A percentile compares a stretch with the other conserved stretches of the same genome.
Evolutionary conservation across 495 filamentous ascomycete genomes (phyloP).

Genomic region (Sordaria brevicollis): DNA sequence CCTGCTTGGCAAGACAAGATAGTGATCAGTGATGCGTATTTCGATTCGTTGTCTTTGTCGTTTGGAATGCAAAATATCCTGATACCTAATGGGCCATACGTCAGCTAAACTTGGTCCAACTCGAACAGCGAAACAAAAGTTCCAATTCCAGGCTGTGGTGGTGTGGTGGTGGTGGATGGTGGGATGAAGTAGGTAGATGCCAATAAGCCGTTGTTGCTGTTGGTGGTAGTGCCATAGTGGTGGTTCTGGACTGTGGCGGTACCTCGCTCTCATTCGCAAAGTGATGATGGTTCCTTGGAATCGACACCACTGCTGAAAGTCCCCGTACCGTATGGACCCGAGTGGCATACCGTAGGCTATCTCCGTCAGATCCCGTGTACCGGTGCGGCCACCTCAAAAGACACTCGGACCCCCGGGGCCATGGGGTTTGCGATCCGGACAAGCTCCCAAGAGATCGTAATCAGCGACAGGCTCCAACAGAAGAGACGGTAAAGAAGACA

Average conservation of each 20-base stretch:
- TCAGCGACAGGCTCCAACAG: background rate
- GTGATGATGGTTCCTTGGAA: background rate
- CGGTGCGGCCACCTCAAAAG: background rate
- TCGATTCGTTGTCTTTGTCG: background rate
- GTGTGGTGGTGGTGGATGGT: background rate
- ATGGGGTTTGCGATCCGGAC: background rate
- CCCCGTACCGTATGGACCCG: background rate
- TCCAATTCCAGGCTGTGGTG: background rate
- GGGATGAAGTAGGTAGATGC: background rate
- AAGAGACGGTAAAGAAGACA: background rate
- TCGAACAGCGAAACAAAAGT: background rate
- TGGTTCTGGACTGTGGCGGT: background rate
- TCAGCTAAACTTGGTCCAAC: background rate
- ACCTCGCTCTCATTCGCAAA: background rate
- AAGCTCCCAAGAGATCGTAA: background rate
- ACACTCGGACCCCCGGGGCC: background rate
- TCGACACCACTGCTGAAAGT: background rate
- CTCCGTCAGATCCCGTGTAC: background rate
- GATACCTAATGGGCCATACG: background rate
- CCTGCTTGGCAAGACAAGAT: conserved; percentile 19
- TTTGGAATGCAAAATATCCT: background rate
- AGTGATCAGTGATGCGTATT: background rate
- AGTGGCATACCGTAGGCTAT: background rate
- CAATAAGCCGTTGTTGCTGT: background rate
- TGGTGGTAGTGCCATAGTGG: background rate